Conservation (phyloP, 352 stramenopile genomes). For the Phytophthora niederhauseri region DNA sequence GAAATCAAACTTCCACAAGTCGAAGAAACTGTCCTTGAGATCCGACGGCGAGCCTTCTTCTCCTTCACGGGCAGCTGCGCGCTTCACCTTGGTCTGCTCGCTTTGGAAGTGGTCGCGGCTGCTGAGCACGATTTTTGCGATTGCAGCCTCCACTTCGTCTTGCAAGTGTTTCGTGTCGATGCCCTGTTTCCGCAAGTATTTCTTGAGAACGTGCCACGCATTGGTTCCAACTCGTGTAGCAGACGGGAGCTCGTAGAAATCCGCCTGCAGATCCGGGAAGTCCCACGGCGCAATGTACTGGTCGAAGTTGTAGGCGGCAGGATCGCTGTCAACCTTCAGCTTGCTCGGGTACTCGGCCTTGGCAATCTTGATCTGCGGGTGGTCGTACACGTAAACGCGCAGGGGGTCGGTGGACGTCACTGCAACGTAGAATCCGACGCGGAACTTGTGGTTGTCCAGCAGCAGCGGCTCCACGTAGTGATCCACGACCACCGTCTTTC, state of each 20-base stretch:
- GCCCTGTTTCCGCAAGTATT: slow-evolving; percentile 58
- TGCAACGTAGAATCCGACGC: slow-evolving; percentile 87
- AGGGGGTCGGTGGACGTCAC: slow-evolving; percentile 87
- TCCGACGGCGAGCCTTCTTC: slow-evolving; percentile 41
- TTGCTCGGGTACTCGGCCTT: slow-evolving; percentile 62
- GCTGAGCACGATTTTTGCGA: slow-evolving; percentile 67
- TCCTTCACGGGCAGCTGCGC: slow-evolving; percentile 28
- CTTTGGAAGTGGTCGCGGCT: slow-evolving; percentile 59
- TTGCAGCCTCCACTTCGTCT: slow-evolving; percentile 67
- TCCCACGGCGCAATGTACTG: slow-evolving; percentile 77
- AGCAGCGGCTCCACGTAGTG: slow-evolving; percentile 87
- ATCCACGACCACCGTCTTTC: slow-evolving; percentile 63
- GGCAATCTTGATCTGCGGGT: slow-evolving; percentile 76
- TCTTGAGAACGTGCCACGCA: slow-evolving; percentile 70
- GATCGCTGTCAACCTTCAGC: slow-evolving; percentile 47
- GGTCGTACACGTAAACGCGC: slow-evolving; percentile 82
- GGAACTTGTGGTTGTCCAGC: slow-evolving; percentile 89
- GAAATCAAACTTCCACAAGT: slow-evolving; percentile 96
- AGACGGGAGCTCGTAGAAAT: slow-evolving; percentile 74
- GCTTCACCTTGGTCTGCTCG: slow-evolving; percentile 54
- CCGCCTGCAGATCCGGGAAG: slow-evolving; percentile 60
- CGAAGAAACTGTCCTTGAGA: slow-evolving; percentile 88
- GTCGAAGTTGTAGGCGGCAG: slow-evolving; percentile 66
- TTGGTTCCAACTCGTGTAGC: slow-evolving; percentile 57
- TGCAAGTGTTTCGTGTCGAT: slow-evolving; percentile 71